Evolutionary conservation across 2,329 filamentous ascomycete species (phyloP).

Genomic region (Blastomyces gilchristii): DNA sequence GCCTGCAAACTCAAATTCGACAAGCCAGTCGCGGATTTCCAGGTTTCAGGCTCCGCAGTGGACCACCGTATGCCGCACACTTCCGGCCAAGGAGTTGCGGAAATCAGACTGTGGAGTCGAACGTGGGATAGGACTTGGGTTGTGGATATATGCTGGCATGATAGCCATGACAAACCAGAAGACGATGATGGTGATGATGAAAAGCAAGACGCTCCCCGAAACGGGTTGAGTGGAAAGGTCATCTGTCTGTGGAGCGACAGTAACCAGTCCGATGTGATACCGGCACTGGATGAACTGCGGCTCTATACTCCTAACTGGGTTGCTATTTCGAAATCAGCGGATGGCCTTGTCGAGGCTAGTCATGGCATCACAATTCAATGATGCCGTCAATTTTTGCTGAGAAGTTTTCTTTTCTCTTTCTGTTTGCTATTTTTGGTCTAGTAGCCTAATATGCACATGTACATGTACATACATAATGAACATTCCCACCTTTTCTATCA

Average conservation of each 20-base stretch:
- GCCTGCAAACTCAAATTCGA: constrained; percentile 66
- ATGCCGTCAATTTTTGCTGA: neutral
- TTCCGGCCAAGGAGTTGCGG: constrained; percentile 52
- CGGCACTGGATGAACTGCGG: constrained; percentile 69
- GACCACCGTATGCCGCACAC: constrained; percentile 55
- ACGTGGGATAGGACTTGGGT: constrained; percentile 68
- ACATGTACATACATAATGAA: neutral
- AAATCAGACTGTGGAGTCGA: constrained; percentile 72
- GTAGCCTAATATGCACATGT: neutral
- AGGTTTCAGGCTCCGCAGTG: constrained; percentile 49
- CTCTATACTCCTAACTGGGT: constrained; percentile 73
- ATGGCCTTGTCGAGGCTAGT: constrained; percentile 72
- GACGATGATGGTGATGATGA: constrained; percentile 15
- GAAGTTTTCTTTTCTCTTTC: neutral
- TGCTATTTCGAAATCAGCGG: constrained; percentile 60
- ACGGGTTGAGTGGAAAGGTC: constrained; percentile 52
- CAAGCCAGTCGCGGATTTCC: constrained; percentile 53
- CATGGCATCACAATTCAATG: constrained; percentile 53
- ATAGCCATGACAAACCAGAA: constrained; percentile 13
- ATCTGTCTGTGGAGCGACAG: constrained; percentile 82
- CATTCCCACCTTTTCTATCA: neutral
- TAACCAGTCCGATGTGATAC: constrained; percentile 61
- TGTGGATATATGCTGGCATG: constrained; percentile 59
- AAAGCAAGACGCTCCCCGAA: constrained; percentile 25
- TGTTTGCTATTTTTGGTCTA: neutral